phyloP scores from a whole-genome alignment of 148 eudicot genomes.

The Persicaria maculosa region DNA sequence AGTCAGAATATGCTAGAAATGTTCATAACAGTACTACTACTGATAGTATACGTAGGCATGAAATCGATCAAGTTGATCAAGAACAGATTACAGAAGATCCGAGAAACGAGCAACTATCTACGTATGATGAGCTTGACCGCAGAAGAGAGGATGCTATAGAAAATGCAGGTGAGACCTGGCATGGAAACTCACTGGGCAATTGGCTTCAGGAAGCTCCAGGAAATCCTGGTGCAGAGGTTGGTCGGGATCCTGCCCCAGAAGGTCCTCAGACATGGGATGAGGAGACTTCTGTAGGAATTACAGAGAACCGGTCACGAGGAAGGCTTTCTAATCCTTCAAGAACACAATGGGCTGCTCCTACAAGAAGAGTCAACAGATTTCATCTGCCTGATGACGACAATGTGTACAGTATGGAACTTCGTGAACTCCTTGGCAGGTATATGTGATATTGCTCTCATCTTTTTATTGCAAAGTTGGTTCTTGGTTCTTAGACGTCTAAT shows the following conservation, averaged over 20 bases:
- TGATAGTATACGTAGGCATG: conserved; percentile 34
- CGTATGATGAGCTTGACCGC: conserved; percentile 35
- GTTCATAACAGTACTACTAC: conserved; percentile 26
- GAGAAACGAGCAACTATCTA: conserved; percentile 34
- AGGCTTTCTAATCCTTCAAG: conserved; percentile 58
- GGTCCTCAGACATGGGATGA: conserved; percentile 49
- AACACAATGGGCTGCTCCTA: conserved; percentile 41
- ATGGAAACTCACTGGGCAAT: conserved; percentile 31
- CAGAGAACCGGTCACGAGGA: conserved; percentile 49
- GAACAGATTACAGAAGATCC: conserved; percentile 48
- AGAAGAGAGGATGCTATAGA: conserved; percentile 41
- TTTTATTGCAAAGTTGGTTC: not conserved
- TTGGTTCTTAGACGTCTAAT: conserved; percentile 1
- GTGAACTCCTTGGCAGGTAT: conserved; percentile 93
- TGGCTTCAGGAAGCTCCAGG: conserved; percentile 40
- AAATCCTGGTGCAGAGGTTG: conserved; percentile 37
- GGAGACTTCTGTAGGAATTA: conserved; percentile 37
- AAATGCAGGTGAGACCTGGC: conserved; percentile 39
- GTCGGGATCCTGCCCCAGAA: conserved; percentile 20
- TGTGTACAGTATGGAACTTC: conserved; percentile 98
- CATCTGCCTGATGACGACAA: conserved; percentile 92
- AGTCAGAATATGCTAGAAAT: conserved; percentile 34
- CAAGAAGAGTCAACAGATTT: conserved; percentile 62
- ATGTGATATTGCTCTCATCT: not conserved
- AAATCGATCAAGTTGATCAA: conserved; percentile 29